These are phyloP conservation scores for Solanum arcanum DNA, from an alignment of 257 asterid species.

Conservation along the genomic window DNA sequence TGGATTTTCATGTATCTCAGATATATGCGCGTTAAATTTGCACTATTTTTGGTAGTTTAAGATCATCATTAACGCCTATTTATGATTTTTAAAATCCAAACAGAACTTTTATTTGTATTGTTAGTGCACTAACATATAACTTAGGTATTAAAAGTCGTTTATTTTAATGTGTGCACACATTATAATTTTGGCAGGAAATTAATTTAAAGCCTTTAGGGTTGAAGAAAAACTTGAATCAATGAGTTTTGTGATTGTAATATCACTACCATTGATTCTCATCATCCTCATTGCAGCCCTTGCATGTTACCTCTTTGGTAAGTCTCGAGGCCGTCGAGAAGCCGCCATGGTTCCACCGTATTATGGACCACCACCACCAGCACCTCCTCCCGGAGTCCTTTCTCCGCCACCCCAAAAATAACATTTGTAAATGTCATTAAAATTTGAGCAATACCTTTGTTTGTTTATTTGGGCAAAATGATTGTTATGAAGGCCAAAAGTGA, in stretches of 20 bases:
- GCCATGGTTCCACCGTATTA: slow-evolving; percentile 17
- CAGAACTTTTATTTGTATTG: background rate
- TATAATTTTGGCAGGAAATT: background rate
- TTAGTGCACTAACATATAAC: too few relatives aligned
- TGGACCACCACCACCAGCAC: slow-evolving; percentile 41
- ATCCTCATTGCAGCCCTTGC: slow-evolving; percentile 36
- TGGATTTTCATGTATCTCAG: background rate
- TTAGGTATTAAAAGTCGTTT: background rate
- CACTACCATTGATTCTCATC: slow-evolving; percentile 46
- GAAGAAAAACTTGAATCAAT: slow-evolving; percentile 3
- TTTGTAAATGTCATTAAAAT: background rate
- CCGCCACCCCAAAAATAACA: slow-evolving; percentile 3
- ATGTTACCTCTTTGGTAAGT: slow-evolving; percentile 47
- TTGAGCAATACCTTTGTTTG: too few relatives aligned
- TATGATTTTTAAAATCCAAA: background rate
- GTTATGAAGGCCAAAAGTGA: too few relatives aligned
- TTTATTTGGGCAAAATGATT: too few relatives aligned
- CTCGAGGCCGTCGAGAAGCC: slow-evolving; percentile 20
- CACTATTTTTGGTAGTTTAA: too few relatives aligned
- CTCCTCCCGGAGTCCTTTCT: background rate
- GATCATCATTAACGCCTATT: background rate
- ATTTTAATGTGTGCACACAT: background rate
- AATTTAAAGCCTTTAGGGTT: background rate
- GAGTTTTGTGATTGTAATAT: slow-evolving; percentile 43
- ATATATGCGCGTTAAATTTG: too few relatives aligned